Evolutionary conservation across 495 filamentous ascomycete species (phyloP), one percentile per base, ranked within the genome.

Genomic region (Neurospora terricola): DNA sequence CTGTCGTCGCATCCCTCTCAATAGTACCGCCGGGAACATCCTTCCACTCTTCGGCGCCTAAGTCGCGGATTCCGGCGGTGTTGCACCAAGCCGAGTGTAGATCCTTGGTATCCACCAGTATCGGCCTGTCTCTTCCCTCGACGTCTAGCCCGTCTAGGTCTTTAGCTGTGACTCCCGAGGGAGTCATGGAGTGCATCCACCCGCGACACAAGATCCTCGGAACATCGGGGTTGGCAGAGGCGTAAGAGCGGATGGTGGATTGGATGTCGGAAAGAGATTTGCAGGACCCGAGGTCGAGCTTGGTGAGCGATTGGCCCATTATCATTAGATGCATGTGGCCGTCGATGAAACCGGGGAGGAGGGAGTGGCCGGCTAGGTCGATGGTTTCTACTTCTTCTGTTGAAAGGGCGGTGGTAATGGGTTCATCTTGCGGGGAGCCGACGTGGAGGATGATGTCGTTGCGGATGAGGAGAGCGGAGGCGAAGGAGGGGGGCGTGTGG

Each of bases 271-370:
- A 74, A 4, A 91, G 84, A 9, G 83, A 82, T 38, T 82, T 86
- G 80, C 89, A 91, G 8, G 70, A 45, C 39, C 87, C 83, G 5
- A 91, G 82, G 70, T 86, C 81, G 38, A 87, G 79, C 76, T 90
- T 90, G 72, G 83, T 84, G 23, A 90, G 83, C 0, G 89, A 86
- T 40, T 88, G 85, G 9, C 88, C 89, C 42, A 89, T 84, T 34
- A 90, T 84, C 73, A 90, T 80, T 36, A 91, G 82, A 73, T 91
- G 89, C 76, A 90, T 86, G 76, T 91, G 89, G 4, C 85, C 87
- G 75, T 91, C 89, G 69, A 91, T 86, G 75, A 91, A 91, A 34
- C 89, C 88, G 0, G 90, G 90, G 38, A 90, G 78, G 12, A 91
- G 80, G 34, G 86, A 84, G 27, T 79, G 80, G 43, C 84, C 79